Percentiles rank a stretch among this genome's conserved stretches.
phyloP scores from a whole-genome alignment of 2,329 filamentous ascomycete species.

The Rhynchosporium graminicola region DNA sequence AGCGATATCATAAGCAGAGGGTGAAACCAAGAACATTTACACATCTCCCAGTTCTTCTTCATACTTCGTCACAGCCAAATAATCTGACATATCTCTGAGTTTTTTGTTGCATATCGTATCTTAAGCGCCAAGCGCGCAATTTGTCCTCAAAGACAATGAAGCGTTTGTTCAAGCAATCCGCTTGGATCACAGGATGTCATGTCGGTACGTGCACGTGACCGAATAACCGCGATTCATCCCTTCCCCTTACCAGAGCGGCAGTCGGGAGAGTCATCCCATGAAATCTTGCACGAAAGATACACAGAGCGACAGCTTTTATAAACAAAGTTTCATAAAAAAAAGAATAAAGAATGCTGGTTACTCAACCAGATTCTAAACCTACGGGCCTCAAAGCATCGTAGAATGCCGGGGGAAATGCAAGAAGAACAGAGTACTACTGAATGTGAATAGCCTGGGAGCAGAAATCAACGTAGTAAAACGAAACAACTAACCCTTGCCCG shows the following conservation, averaged over 20 bases:
- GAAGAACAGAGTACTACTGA: background rate
- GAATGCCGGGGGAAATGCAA: background rate
- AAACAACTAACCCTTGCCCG: slow-evolving; percentile 30
- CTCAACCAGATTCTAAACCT: too few relatives aligned
- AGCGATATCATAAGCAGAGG: background rate
- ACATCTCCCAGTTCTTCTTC: background rate
- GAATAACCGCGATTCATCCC: too few relatives aligned
- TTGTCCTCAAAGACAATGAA: background rate
- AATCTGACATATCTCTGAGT: background rate
- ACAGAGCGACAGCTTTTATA: too few relatives aligned
- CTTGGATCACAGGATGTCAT: background rate
- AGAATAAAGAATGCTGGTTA: too few relatives aligned
- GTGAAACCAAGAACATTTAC: background rate
- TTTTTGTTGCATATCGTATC: slow-evolving; percentile 27
- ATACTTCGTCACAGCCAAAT: background rate
- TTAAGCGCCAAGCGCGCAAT: slow-evolving; percentile 19
- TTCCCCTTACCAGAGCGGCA: too few relatives aligned
- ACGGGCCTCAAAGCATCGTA: background rate
- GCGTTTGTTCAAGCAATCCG: slow-evolving; percentile 7
- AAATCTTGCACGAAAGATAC: too few relatives aligned
- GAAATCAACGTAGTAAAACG: background rate
- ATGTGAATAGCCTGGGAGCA: slow-evolving; percentile 5
- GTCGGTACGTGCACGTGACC: background rate
- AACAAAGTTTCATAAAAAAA: too few relatives aligned
- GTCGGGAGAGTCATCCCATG: too few relatives aligned